Evolutionary conservation across 768 basidiomycete genomes (phyloP).

Genomic region (Amanita molliuscula): DNA sequence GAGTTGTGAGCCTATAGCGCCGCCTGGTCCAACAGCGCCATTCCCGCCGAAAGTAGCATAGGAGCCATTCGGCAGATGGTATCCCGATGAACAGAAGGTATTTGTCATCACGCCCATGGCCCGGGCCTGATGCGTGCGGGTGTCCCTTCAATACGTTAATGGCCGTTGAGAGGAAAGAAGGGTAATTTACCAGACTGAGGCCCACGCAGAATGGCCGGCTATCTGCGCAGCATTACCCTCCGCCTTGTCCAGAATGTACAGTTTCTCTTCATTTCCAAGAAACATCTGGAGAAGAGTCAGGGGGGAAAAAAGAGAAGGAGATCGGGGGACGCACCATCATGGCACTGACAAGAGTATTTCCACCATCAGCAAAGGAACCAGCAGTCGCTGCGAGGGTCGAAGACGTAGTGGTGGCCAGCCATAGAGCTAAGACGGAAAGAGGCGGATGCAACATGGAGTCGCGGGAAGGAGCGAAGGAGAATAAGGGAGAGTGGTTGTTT

Average conservation of each 20-base stretch:
- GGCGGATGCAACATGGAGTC: slow-evolving; percentile 6
- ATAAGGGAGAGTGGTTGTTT: not conserved
- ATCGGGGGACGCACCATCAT: slow-evolving; percentile 23
- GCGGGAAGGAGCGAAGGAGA: not conserved
- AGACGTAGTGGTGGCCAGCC: slow-evolving; percentile 15
- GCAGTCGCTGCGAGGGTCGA: slow-evolving; percentile 18
- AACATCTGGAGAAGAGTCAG: slow-evolving; percentile 37
- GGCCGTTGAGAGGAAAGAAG: not conserved
- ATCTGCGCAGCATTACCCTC: slow-evolving; percentile 55
- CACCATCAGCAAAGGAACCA: slow-evolving; percentile 26
- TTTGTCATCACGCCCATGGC: slow-evolving; percentile 70
- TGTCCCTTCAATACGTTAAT: slow-evolving; percentile 36
- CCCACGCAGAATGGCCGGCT: slow-evolving; percentile 53
- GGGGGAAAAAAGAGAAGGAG: not conserved
- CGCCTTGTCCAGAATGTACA: slow-evolving; percentile 75
- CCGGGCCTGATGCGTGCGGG: slow-evolving; percentile 42
- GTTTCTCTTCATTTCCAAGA: slow-evolving; percentile 53
- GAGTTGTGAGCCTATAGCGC: slow-evolving; percentile 40
- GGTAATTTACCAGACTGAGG: slow-evolving; percentile 16
- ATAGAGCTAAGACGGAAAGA: slow-evolving; percentile 15
- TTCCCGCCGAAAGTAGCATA: slow-evolving; percentile 73
- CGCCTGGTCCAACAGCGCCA: slow-evolving; percentile 59
- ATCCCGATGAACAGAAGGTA: slow-evolving; percentile 73
- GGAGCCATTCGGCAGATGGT: slow-evolving; percentile 75
- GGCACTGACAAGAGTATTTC: slow-evolving; percentile 24